Percentiles rank a stretch among this genome's conserved stretches.
phyloP scores from a whole-genome alignment of 2,329 filamentous ascomycete genomes.

The Periconia sp. region DNA sequence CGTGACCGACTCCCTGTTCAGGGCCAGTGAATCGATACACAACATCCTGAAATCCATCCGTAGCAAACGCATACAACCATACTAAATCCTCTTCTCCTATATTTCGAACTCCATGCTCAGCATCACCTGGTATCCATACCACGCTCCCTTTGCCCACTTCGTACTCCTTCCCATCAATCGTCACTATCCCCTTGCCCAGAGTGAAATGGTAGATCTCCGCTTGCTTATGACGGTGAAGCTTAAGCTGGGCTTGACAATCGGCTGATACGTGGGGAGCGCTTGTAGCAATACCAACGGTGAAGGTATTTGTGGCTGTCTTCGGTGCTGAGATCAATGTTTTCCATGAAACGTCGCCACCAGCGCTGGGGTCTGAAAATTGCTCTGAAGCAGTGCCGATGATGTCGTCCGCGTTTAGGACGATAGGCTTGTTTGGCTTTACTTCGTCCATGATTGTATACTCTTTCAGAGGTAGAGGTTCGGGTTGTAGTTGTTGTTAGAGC shows the following conservation, averaged over 20 bases:
- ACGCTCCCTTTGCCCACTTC: slow-evolving; percentile 37
- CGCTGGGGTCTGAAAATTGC: background rate
- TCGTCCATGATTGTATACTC: background rate
- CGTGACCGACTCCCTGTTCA: background rate
- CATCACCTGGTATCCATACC: slow-evolving; percentile 48
- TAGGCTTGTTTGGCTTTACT: background rate
- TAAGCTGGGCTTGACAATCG: slow-evolving; percentile 32
- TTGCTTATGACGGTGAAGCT: slow-evolving; percentile 44
- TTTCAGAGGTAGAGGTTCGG: background rate
- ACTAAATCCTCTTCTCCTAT: slow-evolving; percentile 23
- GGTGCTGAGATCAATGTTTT: slow-evolving; percentile 44
- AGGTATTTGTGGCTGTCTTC: slow-evolving; percentile 35
- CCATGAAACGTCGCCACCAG: slow-evolving; percentile 38
- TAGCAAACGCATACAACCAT: slow-evolving; percentile 40
- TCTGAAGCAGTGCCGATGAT: background rate
- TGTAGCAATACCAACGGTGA: slow-evolving; percentile 44
- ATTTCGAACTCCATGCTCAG: slow-evolving; percentile 45
- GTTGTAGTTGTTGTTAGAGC: background rate
- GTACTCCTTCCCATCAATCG: slow-evolving; percentile 40
- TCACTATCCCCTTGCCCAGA: slow-evolving; percentile 40
- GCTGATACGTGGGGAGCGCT: slow-evolving; percentile 23
- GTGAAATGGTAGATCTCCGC: slow-evolving; percentile 49
- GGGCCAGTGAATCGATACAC: slow-evolving; percentile 26
- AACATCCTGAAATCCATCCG: slow-evolving; percentile 1
- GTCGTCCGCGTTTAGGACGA: background rate